These are phyloP conservation scores for Fusarium abutilonis DNA, from an alignment of 2,329 filamentous ascomycete genomes.

Conservation along the genomic window DNA sequence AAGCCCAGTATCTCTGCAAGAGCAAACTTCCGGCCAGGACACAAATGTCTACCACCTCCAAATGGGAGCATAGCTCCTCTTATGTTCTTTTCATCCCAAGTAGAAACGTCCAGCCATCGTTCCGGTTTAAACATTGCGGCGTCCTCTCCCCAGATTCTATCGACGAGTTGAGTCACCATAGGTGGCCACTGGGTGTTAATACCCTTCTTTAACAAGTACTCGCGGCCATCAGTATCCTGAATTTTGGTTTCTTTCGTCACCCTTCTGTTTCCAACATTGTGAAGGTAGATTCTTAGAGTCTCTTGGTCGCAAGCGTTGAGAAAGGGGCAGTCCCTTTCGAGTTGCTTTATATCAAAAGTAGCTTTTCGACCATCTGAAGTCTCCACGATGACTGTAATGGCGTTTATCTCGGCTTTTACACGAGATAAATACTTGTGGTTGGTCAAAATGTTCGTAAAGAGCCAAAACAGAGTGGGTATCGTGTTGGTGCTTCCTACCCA, in stretches of 20 bases:
- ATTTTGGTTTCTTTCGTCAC: conserved; percentile 53
- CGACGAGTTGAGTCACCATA: conserved; percentile 33
- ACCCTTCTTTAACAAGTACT: conserved; percentile 44
- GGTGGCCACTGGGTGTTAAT: conserved; percentile 41
- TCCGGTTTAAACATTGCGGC: conserved; percentile 32
- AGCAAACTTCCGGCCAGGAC: conserved; percentile 49
- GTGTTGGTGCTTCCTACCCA: conserved; percentile 51
- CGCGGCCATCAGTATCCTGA: conserved; percentile 34
- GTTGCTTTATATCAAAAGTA: conserved; percentile 47
- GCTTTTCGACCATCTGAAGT: conserved; percentile 6
- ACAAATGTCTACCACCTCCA: conserved; percentile 48
- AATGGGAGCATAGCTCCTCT: conserved; percentile 46
- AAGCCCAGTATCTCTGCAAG: conserved; percentile 39
- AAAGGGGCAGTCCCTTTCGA: conserved; percentile 54
- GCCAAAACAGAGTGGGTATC: conserved; percentile 52
- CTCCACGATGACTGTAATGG: conserved; percentile 8
- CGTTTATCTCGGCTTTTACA: conserved; percentile 47
- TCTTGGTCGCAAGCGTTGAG: conserved; percentile 57
- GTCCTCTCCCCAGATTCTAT: conserved; percentile 39
- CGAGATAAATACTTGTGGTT: conserved; percentile 39
- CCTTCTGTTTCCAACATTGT: conserved; percentile 51
- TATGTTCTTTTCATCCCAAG: conserved; percentile 36
- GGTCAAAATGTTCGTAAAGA: conserved; percentile 47
- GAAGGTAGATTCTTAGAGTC: conserved; percentile 53
- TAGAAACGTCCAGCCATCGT: conserved; percentile 33